These are phyloP conservation scores for Monosporascus cannonballus DNA, from an alignment of 2,329 filamentous ascomycete genomes.

Conservation along the genomic window DNA sequence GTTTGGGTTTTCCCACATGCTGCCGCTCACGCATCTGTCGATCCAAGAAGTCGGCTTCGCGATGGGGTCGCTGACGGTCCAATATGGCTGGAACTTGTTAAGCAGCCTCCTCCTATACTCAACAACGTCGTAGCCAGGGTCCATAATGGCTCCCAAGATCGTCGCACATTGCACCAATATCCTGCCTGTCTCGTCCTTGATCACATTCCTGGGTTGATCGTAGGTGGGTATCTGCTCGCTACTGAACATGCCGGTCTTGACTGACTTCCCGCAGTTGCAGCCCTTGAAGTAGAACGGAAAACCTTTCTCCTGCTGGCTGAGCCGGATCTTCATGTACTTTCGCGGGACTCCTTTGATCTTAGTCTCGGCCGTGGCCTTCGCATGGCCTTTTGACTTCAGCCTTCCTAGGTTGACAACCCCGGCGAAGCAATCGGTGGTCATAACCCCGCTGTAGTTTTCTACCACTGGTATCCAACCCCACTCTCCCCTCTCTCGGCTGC, in stretches of 20 bases:
- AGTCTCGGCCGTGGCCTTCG: conserved; percentile 10
- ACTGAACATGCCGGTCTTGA: conserved; percentile 5
- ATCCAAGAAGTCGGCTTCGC: conserved; percentile 4
- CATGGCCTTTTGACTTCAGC: conserved; percentile 6
- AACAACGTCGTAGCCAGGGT: conserved; percentile 3
- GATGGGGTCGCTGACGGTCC: conserved; percentile 6
- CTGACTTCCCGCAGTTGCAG: conserved; percentile 10
- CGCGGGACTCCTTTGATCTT: conserved; percentile 15
- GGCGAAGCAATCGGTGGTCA: conserved; percentile 22
- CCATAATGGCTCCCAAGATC: conserved; percentile 2
- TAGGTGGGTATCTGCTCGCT: not conserved
- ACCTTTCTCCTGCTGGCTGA: conserved; percentile 12
- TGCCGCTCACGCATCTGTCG: conserved; percentile 14
- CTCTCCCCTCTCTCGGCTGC: conserved; percentile 16
- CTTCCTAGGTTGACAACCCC: conserved; percentile 18
- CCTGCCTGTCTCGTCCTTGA: conserved; percentile 8
- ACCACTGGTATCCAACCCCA: conserved; percentile 23
- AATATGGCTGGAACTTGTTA: conserved; percentile 3
- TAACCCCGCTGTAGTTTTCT: conserved; percentile 10
- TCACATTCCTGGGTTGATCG: not conserved
- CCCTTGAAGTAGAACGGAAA: conserved; percentile 20
- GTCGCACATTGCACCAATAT: conserved; percentile 8
- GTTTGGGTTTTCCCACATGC: conserved; percentile 10
- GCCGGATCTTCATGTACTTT: conserved; percentile 19
- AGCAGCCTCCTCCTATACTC: conserved; percentile 6